Evolutionary conservation across 169 alveolate species (phyloP).

Genomic region (Amoebophrya sp.): DNA sequence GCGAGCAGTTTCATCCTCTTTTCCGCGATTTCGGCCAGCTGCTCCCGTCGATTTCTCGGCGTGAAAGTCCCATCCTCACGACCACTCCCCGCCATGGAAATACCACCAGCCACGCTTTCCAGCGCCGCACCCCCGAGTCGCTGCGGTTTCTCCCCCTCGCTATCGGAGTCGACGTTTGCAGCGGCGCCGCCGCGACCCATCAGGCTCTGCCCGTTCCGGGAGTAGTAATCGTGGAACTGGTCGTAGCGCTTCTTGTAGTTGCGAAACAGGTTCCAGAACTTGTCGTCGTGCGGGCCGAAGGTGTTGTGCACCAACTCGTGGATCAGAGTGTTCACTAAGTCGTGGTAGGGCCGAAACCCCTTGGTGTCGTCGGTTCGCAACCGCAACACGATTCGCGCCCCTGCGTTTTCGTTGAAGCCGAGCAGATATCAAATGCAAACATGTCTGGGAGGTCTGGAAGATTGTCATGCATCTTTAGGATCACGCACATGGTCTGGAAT

Average conservation of each 20-base stretch:
- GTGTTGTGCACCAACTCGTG: conserved; percentile 47
- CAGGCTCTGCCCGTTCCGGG: not conserved
- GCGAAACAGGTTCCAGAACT: conserved; percentile 43
- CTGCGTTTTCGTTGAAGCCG: conserved; percentile 30
- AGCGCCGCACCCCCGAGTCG: not conserved
- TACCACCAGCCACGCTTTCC: no score
- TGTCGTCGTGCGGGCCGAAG: conserved; percentile 48
- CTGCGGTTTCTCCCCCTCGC: not conserved
- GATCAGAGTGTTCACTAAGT: conserved; percentile 43
- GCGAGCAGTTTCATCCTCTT: no score
- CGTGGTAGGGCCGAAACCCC: conserved; percentile 46
- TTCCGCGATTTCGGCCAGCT: no score
- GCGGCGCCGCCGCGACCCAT: not conserved
- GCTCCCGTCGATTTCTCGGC: no score
- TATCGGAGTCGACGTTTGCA: not conserved
- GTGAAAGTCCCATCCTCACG: no score
- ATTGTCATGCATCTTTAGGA: no score
- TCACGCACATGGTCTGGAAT: no score
- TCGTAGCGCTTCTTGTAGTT: not conserved
- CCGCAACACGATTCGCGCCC: conserved; percentile 42
- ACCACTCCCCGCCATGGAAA: no score
- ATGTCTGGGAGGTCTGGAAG: no score
- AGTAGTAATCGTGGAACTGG: not conserved
- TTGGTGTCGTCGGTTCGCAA: conserved; percentile 44
- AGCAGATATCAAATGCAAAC: no score